Evolutionary conservation across 768 basidiomycete genomes (phyloP).

Genomic region (Rhodotorula graminis): DNA sequence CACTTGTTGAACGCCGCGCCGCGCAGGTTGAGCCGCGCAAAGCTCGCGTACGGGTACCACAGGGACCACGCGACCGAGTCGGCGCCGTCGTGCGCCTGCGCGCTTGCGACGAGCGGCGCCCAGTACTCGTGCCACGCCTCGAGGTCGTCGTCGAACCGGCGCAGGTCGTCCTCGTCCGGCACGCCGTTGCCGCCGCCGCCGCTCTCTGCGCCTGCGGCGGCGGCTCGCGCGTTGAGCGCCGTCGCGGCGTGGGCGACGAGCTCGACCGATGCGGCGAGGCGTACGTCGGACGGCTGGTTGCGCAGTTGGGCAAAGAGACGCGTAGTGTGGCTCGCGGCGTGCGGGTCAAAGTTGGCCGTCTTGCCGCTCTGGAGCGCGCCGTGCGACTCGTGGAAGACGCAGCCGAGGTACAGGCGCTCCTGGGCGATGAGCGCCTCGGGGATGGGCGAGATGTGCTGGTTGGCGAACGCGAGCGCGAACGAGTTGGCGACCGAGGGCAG

Average conservation of each 20-base stretch:
- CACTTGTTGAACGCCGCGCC: constrained; percentile 34
- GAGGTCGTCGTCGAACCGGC: constrained; percentile 22
- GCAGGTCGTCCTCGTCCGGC: constrained; percentile 14
- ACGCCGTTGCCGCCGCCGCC: constrained; percentile 22
- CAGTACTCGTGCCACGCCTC: constrained; percentile 34
- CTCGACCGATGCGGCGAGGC: constrained; percentile 35
- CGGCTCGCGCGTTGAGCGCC: constrained; percentile 4
- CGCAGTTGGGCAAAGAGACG: constrained; percentile 31
- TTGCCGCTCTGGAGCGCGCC: constrained; percentile 36
- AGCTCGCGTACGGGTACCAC: constrained; percentile 31
- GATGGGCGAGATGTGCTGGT: constrained; percentile 16
- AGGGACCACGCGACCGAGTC: constrained; percentile 24
- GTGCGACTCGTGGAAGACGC: constrained; percentile 37
- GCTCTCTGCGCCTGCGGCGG: too few relatives aligned
- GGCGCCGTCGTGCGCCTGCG: neutral
- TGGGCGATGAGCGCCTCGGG: constrained; percentile 26
- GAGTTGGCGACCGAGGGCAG: constrained; percentile 22
- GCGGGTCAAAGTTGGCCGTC: constrained; percentile 25
- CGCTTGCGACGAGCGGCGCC: constrained; percentile 21
- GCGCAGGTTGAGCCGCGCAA: constrained; percentile 23
- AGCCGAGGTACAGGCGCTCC: constrained; percentile 29
- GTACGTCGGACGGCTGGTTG: constrained; percentile 25
- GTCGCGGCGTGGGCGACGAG: constrained; percentile 27
- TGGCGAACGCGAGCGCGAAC: constrained; percentile 33
- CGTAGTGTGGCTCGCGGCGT: constrained; percentile 23